Conservation (phyloP, 306 rosid genomes). For the Trifolium subterraneum region DNA sequence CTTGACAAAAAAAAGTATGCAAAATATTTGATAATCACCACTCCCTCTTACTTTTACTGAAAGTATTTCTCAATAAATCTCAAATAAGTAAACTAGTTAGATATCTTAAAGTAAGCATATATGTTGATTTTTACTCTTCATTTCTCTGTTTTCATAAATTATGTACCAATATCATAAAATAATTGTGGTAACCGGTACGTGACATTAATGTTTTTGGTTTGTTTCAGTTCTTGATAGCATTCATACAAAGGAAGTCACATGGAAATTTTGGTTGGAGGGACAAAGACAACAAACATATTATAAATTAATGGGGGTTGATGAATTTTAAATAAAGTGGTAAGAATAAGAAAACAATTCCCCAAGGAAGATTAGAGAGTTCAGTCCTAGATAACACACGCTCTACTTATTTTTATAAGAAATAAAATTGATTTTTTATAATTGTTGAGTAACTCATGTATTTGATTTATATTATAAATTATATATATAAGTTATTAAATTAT, state of each 20-base stretch:
- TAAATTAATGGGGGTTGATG: constrained; percentile 1
- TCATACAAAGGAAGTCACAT: constrained; percentile 3
- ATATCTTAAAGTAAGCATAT: neutral
- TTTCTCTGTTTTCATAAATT: neutral
- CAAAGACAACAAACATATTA: neutral
- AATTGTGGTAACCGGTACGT: neutral
- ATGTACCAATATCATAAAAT: neutral
- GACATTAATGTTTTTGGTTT: neutral
- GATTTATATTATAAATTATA: too few relatives aligned
- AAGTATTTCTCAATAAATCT: constrained; percentile 6
- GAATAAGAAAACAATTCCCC: neutral
- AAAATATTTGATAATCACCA: neutral
- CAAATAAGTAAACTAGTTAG: neutral
- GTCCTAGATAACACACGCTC: neutral
- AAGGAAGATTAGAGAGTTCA: neutral
- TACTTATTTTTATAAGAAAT: too few relatives aligned
- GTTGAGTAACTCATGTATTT: too few relatives aligned
- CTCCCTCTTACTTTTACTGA: neutral
- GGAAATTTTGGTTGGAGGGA: neutral
- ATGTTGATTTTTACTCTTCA: neutral
- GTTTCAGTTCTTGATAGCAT: constrained; percentile 2
- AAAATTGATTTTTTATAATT: too few relatives aligned
- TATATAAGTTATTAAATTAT: too few relatives aligned
- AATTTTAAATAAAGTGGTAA: constrained; percentile 5
- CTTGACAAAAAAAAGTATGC: too few relatives aligned